These are phyloP conservation scores for Leersia perrieri DNA, from an alignment of 176 grass and related monocot species.

Conservation along the genomic window DNA sequence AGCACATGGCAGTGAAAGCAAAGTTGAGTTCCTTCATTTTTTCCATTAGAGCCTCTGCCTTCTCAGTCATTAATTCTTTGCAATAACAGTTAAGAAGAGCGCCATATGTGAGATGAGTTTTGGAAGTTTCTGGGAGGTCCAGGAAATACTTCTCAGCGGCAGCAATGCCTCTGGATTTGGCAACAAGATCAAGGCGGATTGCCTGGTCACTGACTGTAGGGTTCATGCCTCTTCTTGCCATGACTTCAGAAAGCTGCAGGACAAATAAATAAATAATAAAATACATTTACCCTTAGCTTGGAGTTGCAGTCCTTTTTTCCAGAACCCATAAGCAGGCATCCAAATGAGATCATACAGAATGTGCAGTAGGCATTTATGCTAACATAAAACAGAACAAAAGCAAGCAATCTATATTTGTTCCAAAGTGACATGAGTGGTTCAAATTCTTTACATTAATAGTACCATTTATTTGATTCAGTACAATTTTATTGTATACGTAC, in stretches of 20 bases:
- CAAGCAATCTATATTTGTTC: not conserved
- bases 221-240: conserved; percentile 88
- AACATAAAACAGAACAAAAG: not conserved
- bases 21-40: conserved; percentile 93
- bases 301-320: not conserved
- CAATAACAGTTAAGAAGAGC: conserved; percentile 94
- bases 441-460: not conserved
- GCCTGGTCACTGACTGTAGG: conserved; percentile 83
- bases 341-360: not conserved
- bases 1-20: conserved; percentile 79
- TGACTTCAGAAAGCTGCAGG: conserved; percentile 76
- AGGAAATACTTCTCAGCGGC: conserved; percentile 93
- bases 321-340: not conserved
- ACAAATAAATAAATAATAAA: conserved; percentile 3
- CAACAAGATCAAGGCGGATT: conserved; percentile 75
- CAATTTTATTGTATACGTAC: not conserved
- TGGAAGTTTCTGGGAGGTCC: conserved; percentile 81
- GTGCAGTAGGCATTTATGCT: not conserved
- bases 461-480: not conserved
- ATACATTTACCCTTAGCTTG: not conserved
- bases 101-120: conserved; percentile 90
- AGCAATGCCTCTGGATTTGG: conserved; percentile 74
- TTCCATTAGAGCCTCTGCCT: conserved; percentile 67
- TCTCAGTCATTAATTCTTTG: conserved; percentile 65
- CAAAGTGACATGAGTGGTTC: not conserved